These are phyloP conservation scores for Neofusicoccum sp. DNA, from an alignment of 2,329 filamentous ascomycete species.

Conservation along the genomic window DNA sequence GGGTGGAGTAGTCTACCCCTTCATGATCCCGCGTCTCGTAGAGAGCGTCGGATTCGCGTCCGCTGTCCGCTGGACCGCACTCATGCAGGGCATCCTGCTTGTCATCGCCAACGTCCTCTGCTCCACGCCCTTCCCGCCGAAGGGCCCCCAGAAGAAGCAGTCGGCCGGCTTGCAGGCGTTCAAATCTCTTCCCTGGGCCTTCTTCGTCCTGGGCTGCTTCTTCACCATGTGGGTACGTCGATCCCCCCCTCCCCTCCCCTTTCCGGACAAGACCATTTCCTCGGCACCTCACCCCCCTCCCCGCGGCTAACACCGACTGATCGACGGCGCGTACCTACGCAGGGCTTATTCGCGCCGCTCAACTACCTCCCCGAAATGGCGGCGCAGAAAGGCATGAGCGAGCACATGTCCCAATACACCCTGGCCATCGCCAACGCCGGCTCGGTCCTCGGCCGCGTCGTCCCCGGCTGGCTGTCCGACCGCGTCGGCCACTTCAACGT, in stretches of 20 bases:
- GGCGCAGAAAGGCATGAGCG: conserved; percentile 46
- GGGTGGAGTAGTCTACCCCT: conserved; percentile 60
- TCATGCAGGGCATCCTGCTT: conserved; percentile 18
- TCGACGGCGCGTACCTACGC: too few species aligned
- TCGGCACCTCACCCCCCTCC: too few species aligned
- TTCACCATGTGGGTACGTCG: conserved; percentile 19
- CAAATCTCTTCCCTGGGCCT: conserved; percentile 11
- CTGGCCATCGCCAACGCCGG: conserved; percentile 43
- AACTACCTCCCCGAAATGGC: conserved; percentile 59
- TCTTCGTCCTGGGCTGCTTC: conserved; percentile 19
- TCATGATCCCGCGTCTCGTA: conserved; percentile 49
- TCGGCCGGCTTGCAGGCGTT: not conserved
- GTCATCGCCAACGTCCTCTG: conserved; percentile 10
- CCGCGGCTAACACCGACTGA: too few species aligned
- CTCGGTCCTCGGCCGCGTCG: conserved; percentile 40
- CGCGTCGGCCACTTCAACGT: conserved; percentile 34
- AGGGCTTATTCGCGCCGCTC: conserved; percentile 48
- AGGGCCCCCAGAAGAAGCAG: conserved; percentile 3
- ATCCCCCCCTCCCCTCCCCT: not conserved
- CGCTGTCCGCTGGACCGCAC: conserved; percentile 43
- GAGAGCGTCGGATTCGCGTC: conserved; percentile 52
- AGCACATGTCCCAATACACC: conserved; percentile 49
- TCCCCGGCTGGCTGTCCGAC: conserved; percentile 46
- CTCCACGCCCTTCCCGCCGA: conserved; percentile 14
- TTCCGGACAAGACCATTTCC: not conserved